These are phyloP conservation scores for Emmonsia crescens DNA, from an alignment of 2,329 filamentous ascomycete species.

Conservation along the genomic window DNA sequence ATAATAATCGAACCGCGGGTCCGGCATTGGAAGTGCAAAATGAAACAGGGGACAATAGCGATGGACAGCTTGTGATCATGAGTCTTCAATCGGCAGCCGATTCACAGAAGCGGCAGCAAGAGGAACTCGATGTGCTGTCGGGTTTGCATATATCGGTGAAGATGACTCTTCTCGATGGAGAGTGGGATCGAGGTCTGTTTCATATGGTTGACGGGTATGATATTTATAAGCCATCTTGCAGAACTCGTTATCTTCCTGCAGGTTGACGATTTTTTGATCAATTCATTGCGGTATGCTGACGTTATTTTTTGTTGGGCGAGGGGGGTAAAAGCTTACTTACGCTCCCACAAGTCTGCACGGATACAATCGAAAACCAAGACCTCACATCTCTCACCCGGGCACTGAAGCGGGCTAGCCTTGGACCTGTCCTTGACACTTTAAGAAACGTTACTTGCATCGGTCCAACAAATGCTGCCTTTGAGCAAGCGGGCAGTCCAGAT, in stretches of 20 bases:
- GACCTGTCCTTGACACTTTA: slow-evolving; percentile 4
- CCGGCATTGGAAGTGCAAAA: not conserved
- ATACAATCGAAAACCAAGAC: slow-evolving; percentile 2
- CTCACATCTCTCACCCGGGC: slow-evolving; percentile 6
- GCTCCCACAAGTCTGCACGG: slow-evolving; percentile 6
- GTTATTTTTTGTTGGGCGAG: not conserved
- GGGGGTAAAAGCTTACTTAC: slow-evolving; percentile 4
- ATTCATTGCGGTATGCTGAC: not conserved
- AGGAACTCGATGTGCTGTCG: slow-evolving; percentile 4
- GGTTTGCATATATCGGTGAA: slow-evolving; percentile 2
- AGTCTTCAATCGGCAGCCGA: not conserved
- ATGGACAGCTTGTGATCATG: slow-evolving; percentile 6
- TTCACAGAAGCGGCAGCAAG: not conserved
- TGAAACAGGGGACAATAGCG: not conserved
- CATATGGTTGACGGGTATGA: slow-evolving; percentile 9
- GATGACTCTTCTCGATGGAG: slow-evolving; percentile 7
- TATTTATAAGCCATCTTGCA: not conserved
- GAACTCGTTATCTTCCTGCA: not conserved
- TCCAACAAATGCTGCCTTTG: slow-evolving; percentile 3
- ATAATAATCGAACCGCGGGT: slow-evolving; percentile 7
- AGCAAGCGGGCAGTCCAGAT: slow-evolving; percentile 3
- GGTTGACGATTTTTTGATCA: not conserved
- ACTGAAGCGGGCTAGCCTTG: slow-evolving; percentile 1
- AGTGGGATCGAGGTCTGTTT: slow-evolving; percentile 6
- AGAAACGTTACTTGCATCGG: slow-evolving; percentile 8